Base-by-base conservation (phyloP, 176 grass and related monocot genomes). In the Microstegium vimineum region DNA sequence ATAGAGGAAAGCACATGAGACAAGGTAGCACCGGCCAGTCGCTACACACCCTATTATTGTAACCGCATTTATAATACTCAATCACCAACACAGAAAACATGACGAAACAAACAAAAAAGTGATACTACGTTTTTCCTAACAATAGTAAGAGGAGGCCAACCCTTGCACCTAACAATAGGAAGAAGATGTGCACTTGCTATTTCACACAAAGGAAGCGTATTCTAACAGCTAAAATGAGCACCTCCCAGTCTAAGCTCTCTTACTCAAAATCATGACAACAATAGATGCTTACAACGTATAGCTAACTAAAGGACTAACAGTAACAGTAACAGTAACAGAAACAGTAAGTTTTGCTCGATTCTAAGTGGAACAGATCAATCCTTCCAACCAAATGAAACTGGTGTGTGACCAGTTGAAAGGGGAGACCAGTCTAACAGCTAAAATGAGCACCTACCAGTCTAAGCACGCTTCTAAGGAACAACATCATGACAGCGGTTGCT, bases 1-100 rank as follows among this genome's bases (percentile, higher is more conserved):
- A 51, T 5, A 10, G 42, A 73, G 14, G 9, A 16, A 22, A 34
- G 15, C 30, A 41, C 1, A 32, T 16, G 63, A 62, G 35, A 25
- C 54, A 31, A 77, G 15, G 18, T 32, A 20, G 74, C 22, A 91
- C 89, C 47, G 16, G 94, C 89, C 91, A 97, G 72, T 97, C 81
- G 68, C 96, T 91, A 46, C 90, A 90, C 61, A 98, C 96, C 96
- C 84, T 97, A 57, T 25, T 10, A 57, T 57, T 57, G 0, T 11
- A 57, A 23, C 22, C 3, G 22, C 22, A 23, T 23, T 57, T 23
- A 0, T 57, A 23, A 42, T 49, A 23, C 20, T 56, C 49, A 54
- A 54, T 17, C 6, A 56, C 54, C 20, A 57, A 57, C 7, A 57
- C 22, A 10, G 54, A 57, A 57, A 57, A 20, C 54, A 57, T 10